A percentile compares a stretch with the other conserved stretches of the same genome.
Evolutionary conservation across 1,284 basidiomycete genomes (phyloP).

Genomic region (Pseudozyma thailandica): DNA sequence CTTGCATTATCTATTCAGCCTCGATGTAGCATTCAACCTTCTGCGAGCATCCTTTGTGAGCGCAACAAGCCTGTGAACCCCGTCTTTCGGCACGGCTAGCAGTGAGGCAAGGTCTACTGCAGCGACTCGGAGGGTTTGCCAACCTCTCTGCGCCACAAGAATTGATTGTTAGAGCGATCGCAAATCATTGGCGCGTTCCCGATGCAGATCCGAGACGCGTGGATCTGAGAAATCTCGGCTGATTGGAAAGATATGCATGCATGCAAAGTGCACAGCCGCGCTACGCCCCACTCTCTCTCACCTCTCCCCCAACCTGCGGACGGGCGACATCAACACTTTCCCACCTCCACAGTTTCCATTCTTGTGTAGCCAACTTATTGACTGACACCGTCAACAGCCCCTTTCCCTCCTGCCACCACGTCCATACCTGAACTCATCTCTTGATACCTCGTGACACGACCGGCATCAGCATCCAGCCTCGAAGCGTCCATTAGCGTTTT

Average conservation of each 20-base stretch:
- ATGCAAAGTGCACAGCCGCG: constrained; percentile 9
- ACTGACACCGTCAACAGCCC: background rate
- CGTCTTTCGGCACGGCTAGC: too few relatives aligned
- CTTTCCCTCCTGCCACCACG: background rate
- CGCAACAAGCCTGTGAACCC: too few relatives aligned
- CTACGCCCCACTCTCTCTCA: too few relatives aligned
- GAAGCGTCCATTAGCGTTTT: background rate
- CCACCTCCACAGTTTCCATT: background rate
- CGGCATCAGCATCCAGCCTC: background rate
- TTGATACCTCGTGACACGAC: too few relatives aligned
- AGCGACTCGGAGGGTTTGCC: too few relatives aligned
- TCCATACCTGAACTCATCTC: too few relatives aligned
- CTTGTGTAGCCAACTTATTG: background rate
- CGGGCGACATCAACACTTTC: constrained; percentile 34
- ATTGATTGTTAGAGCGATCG: constrained; percentile 1
- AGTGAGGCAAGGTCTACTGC: too few relatives aligned
- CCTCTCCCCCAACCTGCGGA: too few relatives aligned
- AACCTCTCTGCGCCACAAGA: background rate
- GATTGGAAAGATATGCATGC: constrained; percentile 4
- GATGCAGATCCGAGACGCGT: constrained; percentile 17
- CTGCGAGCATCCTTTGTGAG: too few relatives aligned
- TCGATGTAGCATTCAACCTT: too few relatives aligned
- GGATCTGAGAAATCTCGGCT: background rate
- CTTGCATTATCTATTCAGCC: too few relatives aligned
- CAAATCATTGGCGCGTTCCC: background rate